A percentile compares a stretch with the other conserved stretches of the same genome.
Evolutionary conservation across 768 basidiomycete species (phyloP).

Genomic region (Panellus pusillus): DNA sequence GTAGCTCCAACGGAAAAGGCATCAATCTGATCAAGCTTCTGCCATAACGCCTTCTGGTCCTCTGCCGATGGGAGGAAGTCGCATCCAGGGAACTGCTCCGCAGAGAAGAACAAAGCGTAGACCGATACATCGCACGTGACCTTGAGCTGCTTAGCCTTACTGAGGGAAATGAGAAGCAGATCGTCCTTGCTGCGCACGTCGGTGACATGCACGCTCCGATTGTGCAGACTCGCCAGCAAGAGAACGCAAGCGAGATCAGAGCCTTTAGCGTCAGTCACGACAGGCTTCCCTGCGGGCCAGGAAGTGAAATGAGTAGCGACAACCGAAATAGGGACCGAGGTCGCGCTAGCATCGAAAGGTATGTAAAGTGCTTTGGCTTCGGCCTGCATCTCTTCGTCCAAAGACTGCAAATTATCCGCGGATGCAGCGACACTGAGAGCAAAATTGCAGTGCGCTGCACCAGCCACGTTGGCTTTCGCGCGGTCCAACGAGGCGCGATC

Average conservation of each 20-base stretch:
- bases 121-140: slow-evolving; percentile 97
- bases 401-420: slow-evolving; percentile 54
- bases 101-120: slow-evolving; percentile 86
- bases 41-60: slow-evolving; percentile 86
- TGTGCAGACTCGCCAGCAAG: slow-evolving; percentile 90
- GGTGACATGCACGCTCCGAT: slow-evolving; percentile 85
- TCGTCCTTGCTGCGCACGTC: slow-evolving; percentile 88
- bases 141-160: slow-evolving; percentile 90
- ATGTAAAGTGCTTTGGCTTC: slow-evolving; percentile 88
- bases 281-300: slow-evolving; percentile 91
- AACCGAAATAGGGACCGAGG: slow-evolving; percentile 61
- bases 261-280: slow-evolving; percentile 90
- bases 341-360: slow-evolving; percentile 57
- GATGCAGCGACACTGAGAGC: slow-evolving; percentile 80
- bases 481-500: slow-evolving; percentile 68
- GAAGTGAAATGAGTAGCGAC: slow-evolving; percentile 86
- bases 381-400: slow-evolving; percentile 75
- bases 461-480: slow-evolving; percentile 62
- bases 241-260: slow-evolving; percentile 92
- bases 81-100: slow-evolving; percentile 68
- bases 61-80: slow-evolving; percentile 66
- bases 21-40: slow-evolving; percentile 80
- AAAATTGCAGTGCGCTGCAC: slow-evolving; percentile 82
- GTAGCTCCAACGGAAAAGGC: slow-evolving; percentile 87
- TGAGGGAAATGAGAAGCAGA: slow-evolving; percentile 84